Percentiles rank a stretch among this genome's conserved stretches.
phyloP scores from a whole-genome alignment of 257 asterid genomes.

The Forsythia viridissima region DNA sequence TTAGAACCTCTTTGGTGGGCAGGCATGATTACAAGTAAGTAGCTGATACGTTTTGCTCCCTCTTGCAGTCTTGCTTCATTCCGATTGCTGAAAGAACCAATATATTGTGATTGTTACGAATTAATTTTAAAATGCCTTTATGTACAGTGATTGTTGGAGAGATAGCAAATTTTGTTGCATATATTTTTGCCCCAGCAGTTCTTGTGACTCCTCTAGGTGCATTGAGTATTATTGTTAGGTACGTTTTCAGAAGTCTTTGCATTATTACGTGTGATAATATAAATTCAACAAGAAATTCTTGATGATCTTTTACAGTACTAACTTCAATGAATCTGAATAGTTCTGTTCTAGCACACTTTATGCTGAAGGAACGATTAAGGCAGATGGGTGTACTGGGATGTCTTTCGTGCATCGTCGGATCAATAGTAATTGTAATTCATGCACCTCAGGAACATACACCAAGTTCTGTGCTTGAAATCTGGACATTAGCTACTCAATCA shows the following conservation, averaged over 20 bases:
- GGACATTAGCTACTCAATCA: constrained; percentile 53
- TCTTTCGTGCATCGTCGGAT: constrained; percentile 45
- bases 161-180: constrained; percentile 79
- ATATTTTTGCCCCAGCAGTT: constrained; percentile 92
- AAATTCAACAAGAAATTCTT: constrained; percentile 14
- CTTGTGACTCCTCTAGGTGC: constrained; percentile 96
- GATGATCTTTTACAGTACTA: constrained; percentile 24
- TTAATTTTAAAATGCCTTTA: constrained; percentile 19
- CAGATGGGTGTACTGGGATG: constrained; percentile 46
- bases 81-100: neutral
- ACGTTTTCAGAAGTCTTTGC: constrained; percentile 14
- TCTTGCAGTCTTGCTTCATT: neutral
- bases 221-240: constrained; percentile 87
- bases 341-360: constrained; percentile 46
- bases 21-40: constrained; percentile 88
- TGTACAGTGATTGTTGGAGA: constrained; percentile 83
- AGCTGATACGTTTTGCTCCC: neutral
- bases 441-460: constrained; percentile 53
- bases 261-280: neutral
- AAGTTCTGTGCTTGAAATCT: constrained; percentile 43
- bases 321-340: constrained; percentile 41
- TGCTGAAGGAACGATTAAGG: constrained; percentile 45
- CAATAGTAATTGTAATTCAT: constrained; percentile 46
- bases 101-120: neutral
- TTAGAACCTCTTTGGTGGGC: constrained; percentile 96